Evolutionary conservation across 345 rosid genomes (phyloP), one percentile per base, ranked within the genome.

Genomic region (Sonneratia alba): DNA sequence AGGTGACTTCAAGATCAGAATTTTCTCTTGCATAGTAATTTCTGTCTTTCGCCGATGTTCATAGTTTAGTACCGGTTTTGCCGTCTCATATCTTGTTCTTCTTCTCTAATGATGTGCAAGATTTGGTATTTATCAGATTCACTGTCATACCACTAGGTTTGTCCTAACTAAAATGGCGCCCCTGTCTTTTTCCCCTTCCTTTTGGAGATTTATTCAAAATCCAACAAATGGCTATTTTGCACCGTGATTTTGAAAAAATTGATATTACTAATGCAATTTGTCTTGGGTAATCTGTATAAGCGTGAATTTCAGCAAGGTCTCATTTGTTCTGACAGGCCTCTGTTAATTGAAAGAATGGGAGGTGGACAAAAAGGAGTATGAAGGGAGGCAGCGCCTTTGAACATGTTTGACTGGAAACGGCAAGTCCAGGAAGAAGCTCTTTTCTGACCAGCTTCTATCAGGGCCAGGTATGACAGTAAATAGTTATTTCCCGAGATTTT

Each of bases 401-500:
- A 86, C 70, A 76, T 92, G 42, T 95, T 95, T 77, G 93, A 89
- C 75, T 90, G 99, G 99, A 81, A 81, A 88, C 78, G 88, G 91
- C 14, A 95, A 88, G 84, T 95, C 97, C 67, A 75, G 85, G 59
- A 92, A 91, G 88, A 92, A 89, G 82, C 83, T 88, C 59, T 85
- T 92, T 72, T 63, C 87, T 32, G 81, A 75, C 72, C 81, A 19
- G 90, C n/a, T n/a, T n/a, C n/a, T n/a, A n/a, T n/a, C n/a, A n/a
- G n/a, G n/a, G n/a, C 72, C 81, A 19, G 90, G 91, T 90, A 85
- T 51, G 63, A 18, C 9, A 48, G 27, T 57, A 42, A 42, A 42
- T 42, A 9, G 45, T 42, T 42, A 42, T 42, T 42, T 42, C 45
- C 10, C 45, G 45, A 42, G 45, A 42, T 42, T 42, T 42, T 9